Evolutionary conservation across 495 filamentous ascomycete species (phyloP).

Genomic region (Aspergillus conjunctus): DNA sequence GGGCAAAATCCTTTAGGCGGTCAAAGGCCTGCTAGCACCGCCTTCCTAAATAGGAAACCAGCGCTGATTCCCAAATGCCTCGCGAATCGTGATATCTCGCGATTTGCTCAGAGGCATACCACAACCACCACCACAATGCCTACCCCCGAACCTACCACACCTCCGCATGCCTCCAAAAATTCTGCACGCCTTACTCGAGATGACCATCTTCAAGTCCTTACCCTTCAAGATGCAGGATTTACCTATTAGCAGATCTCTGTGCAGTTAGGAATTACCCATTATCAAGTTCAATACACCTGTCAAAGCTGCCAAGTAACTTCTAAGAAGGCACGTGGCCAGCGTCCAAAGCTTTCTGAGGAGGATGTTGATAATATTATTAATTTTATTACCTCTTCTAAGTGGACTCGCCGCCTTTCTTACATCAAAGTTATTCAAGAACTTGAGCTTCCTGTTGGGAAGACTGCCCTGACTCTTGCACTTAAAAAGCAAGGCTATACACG

Average conservation of each 20-base stretch:
- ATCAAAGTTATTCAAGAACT: slow-evolving; percentile 29
- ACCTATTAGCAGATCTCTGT: slow-evolving; percentile 26
- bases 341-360: slow-evolving; percentile 27
- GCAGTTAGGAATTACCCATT: slow-evolving; percentile 23
- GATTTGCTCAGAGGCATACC: too few species aligned
- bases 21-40: too few species aligned
- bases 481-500: slow-evolving; percentile 34
- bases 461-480: slow-evolving; percentile 26
- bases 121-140: background rate
- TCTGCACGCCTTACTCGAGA: slow-evolving; percentile 24
- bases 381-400: slow-evolving; percentile 28
- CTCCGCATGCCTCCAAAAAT: background rate
- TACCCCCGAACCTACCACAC: background rate
- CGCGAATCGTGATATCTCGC: too few species aligned
- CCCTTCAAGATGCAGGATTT: slow-evolving; percentile 22
- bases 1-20: too few species aligned
- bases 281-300: slow-evolving; percentile 30
- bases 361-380: slow-evolving; percentile 30
- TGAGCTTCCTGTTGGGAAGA: slow-evolving; percentile 19
- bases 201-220: slow-evolving; percentile 23
- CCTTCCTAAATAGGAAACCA: too few species aligned
- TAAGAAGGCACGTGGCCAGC: slow-evolving; percentile 23
- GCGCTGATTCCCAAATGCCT: too few species aligned
- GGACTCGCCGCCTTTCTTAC: slow-evolving; percentile 28
- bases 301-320: slow-evolving; percentile 21